Base-by-base conservation (phyloP, 2,329 filamentous ascomycete genomes). In the Scleromitrula shiraiana region DNA sequence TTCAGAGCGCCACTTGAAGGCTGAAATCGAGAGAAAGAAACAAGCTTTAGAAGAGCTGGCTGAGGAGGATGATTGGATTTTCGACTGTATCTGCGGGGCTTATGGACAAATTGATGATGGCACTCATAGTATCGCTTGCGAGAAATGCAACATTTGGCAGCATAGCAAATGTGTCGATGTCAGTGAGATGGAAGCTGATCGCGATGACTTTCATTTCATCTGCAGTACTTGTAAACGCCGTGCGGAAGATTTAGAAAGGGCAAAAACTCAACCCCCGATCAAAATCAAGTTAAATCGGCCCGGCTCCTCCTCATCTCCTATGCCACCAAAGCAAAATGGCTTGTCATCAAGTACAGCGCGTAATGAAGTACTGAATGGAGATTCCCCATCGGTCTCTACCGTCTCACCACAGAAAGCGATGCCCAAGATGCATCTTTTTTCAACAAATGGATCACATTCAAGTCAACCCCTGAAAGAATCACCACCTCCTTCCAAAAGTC, bases 21-120 rank as follows among this genome's bases (percentile, higher is more conserved):
- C 81, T 3, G 85, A 93, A 64, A 86, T 94, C 60, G 85, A 89
- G 60, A 85, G 77, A 65, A 87, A 82, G 54, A 83, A 85, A 64
- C 82, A 82, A 64, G 86, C 87, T 27, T 71, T 95, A 9, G 77
- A 85, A 56, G 78, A 84, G 46, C 74, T 95, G 20, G 77, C 75
- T 15, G 65, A 68, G 17, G 75, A 82, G 56, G 87, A 93, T 40
- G 80, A 89, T 43, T 97, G 93, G 93, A 77, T 88, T 32, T 98
- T 98, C 59, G 93, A 98, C 64, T 98, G 93, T 64, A 77, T 87
- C 22, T 98, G 93, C 64, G 91, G 91, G 22, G 76, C 89, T 19
- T 83, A 95, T 65, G 93, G 93, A 19, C 84, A 94, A 58, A 87
- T 96, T 50, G 93, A 98, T 59, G 93, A 97, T 64, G 93, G 93